phyloP scores from a whole-genome alignment of 1,139 yeast genomes.

The Candida tetrigidarum region DNA sequence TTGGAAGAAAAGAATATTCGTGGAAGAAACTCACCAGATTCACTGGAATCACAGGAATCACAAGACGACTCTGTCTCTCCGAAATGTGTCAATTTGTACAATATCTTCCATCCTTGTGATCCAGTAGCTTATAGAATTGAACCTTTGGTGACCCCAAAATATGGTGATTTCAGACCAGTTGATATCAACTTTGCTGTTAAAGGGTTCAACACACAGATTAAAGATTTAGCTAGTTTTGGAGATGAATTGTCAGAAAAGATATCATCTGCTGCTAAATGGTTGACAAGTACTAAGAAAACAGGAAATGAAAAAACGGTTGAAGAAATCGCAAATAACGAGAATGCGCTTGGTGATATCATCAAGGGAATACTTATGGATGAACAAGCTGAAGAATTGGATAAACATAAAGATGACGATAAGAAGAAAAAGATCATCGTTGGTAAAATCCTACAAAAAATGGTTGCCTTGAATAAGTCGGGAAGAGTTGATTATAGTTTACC shows the following conservation, averaged over 20 bases:
- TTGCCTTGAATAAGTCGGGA: slow-evolving; percentile 64
- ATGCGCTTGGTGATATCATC: too few species aligned
- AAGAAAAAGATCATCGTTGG: slow-evolving; percentile 5
- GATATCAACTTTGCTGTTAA: slow-evolving; percentile 57
- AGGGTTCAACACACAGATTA: slow-evolving; percentile 49
- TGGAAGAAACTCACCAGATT: slow-evolving; percentile 30
- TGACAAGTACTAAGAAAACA: slow-evolving; percentile 36
- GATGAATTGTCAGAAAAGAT: slow-evolving; percentile 50
- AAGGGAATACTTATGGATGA: too few species aligned
- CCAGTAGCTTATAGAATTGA: slow-evolving; percentile 88
- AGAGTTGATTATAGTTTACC: slow-evolving; percentile 83
- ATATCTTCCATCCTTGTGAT: slow-evolving; percentile 86
- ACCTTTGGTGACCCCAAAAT: slow-evolving; percentile 65
- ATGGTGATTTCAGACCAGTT: slow-evolving; percentile 62
- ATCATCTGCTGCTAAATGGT: too few species aligned
- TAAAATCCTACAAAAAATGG: slow-evolving; percentile 37
- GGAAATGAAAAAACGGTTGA: slow-evolving; percentile 13
- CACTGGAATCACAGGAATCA: slow-evolving; percentile 24
- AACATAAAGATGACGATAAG: too few species aligned
- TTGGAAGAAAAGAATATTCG: slow-evolving; percentile 62
- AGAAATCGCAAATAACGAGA: slow-evolving; percentile 21
- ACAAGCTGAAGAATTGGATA: too few species aligned
- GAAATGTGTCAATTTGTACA: slow-evolving; percentile 64
- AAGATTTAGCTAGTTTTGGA: slow-evolving; percentile 40
- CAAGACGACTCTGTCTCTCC: slow-evolving; percentile 39